Evolutionary conservation across 495 filamentous ascomycete genomes (phyloP).

Genomic region (Penicillium longicatenatum): DNA sequence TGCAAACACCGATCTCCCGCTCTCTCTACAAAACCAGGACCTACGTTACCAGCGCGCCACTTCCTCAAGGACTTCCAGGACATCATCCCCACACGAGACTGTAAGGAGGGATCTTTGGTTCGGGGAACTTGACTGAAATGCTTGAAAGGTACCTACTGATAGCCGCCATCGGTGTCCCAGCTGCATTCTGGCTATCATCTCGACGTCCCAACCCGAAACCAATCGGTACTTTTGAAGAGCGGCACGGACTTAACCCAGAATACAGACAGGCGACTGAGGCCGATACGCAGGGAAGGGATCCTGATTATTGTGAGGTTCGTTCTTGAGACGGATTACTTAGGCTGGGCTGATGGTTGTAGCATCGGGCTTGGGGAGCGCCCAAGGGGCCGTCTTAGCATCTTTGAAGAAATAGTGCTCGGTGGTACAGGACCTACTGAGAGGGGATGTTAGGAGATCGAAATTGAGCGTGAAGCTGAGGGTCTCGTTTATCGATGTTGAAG

Average conservation of each 20-base stretch:
- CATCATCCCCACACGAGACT: not conserved
- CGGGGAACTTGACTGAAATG: not conserved
- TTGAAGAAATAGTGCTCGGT: no score
- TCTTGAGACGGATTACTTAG: not conserved
- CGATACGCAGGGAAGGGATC: not conserved
- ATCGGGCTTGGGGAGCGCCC: not conserved
- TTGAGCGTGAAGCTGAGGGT: not conserved
- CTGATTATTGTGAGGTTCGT: not conserved
- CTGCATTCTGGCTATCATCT: not conserved
- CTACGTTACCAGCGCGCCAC: not conserved
- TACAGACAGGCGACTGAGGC: not conserved
- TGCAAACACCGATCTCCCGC: not conserved
- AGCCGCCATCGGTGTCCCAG: not conserved
- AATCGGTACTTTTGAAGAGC: not conserved
- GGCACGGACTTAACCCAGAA: not conserved
- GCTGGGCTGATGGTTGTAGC: not conserved
- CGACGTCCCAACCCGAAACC: not conserved
- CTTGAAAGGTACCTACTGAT: not conserved
- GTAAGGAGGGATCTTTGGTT: no score
- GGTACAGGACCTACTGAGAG: not conserved
- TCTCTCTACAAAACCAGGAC: not conserved
- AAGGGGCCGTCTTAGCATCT: not conserved
- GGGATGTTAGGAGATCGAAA: not conserved
- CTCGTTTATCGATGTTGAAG: not conserved
- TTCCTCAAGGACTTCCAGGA: not conserved